Conservation (phyloP, 345 rosid species). For the Bruguiera sexangula region DNA sequence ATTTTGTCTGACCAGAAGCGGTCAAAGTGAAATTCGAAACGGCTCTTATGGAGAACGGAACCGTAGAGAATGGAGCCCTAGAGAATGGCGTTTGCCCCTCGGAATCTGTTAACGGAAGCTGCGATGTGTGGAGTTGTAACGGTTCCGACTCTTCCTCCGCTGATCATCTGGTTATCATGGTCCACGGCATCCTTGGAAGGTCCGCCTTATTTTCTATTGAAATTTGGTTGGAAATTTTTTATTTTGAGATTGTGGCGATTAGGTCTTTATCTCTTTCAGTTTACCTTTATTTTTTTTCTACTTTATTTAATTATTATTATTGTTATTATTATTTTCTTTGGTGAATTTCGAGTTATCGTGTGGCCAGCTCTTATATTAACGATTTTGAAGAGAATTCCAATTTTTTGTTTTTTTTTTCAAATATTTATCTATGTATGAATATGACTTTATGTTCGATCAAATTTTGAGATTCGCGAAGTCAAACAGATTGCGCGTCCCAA, state of each 20-base stretch:
- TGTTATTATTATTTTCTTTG: neutral
- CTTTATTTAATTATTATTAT: too few relatives aligned
- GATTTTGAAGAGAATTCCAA: neutral
- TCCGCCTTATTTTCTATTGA: neutral
- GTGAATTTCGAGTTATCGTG: neutral
- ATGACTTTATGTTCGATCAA: too few relatives aligned
- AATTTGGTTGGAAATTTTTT: neutral
- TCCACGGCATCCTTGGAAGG: slow-evolving; percentile 98
- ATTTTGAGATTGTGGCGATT: neutral
- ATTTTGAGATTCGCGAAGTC: neutral
- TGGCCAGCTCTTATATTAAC: neutral
- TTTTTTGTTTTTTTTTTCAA: neutral
- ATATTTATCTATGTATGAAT: too few relatives aligned
- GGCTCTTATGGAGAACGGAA: neutral
- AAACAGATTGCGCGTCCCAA: neutral
- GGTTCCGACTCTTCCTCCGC: slow-evolving; percentile 58
- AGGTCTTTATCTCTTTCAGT: neutral
- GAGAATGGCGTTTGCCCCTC: slow-evolving; percentile 57
- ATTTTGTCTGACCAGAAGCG: neutral
- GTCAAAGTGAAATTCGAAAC: neutral
- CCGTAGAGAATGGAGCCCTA: neutral
- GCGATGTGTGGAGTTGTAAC: slow-evolving; percentile 70
- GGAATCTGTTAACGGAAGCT: slow-evolving; percentile 61
- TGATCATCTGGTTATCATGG: slow-evolving; percentile 95
- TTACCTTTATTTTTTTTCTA: neutral